Evolutionary conservation across 331 rosid genomes (phyloP), one percentile per base, ranked within the genome.

Genomic region (Ulmus americana): DNA sequence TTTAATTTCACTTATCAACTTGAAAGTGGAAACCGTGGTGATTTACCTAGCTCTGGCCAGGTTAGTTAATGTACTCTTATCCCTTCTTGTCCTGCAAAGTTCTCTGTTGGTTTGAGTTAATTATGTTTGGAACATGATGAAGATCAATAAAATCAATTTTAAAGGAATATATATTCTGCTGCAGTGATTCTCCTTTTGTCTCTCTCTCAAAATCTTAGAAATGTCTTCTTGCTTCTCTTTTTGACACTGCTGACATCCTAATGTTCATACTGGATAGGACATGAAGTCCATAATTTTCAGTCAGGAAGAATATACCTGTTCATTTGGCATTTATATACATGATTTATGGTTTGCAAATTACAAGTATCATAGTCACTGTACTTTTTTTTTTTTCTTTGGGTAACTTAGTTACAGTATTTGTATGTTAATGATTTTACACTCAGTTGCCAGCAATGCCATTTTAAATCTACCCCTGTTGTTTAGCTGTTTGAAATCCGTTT

Each of bases 41-140:
- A 91, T 84, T 77, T 91, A 75, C 97, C 97, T 40, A 91, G 97
- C 76, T 91, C 95, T 72, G 97, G 97, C 63, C 96, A 91, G 97
- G 97, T 91, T 43, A 65, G 81, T 59, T 8, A 9, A 7, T 20
- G 38, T 62, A 4, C 22, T 15, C 22, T 57, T 49, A 55, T 11
- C 35, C 3, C 48, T 12, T 57, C 13, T 45, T 28, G 15, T 53
- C n/a, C 6, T 50, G 11, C 10, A 50, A 18, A 38, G 13, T 41
- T 12, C 11, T 52, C 40, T 14, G 38, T 7, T 13, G 54, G 13
- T 49, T 13, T 12, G 15, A 28, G 35, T 28, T 28, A 28, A 28
- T 28, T 49, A 49, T 49, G 6, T 48, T 12, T 11, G 14, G 3
- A 48, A 48, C 16, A 4, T 48, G 53, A 16, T 48, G 16, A 16